A percentile compares a stretch with the other conserved stretches of the same genome.
Conservation (phyloP, 352 stramenopile genomes). For the Phytophthora idaei region DNA sequence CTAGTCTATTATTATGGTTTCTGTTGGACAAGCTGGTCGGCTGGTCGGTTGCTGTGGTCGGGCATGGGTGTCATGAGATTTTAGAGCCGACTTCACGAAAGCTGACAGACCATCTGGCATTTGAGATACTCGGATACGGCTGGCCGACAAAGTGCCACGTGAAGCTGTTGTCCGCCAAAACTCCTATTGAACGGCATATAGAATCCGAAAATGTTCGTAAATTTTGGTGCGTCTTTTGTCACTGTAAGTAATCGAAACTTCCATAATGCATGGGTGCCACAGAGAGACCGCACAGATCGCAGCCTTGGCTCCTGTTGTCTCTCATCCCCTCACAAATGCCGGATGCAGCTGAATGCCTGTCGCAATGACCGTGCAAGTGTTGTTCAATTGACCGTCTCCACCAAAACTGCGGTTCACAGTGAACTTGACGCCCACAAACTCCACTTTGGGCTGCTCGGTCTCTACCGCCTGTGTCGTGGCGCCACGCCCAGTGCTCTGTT, state of each 20-base stretch:
- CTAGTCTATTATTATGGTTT: constrained; percentile 18
- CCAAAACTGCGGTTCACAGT: constrained; percentile 19
- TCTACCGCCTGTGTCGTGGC: constrained; percentile 20
- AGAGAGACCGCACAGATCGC: not conserved
- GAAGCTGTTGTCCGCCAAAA: constrained; percentile 22
- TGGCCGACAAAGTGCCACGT: constrained; percentile 24
- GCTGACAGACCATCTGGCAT: not conserved
- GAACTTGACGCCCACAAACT: not conserved
- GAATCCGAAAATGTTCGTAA: constrained; percentile 22
- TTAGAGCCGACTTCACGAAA: constrained; percentile 3
- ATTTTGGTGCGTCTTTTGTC: constrained; percentile 4
- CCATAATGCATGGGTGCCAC: constrained; percentile 3
- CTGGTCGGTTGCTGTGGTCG: not conserved
- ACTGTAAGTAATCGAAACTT: constrained; percentile 13
- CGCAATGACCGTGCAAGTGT: constrained; percentile 10
- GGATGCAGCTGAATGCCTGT: constrained; percentile 20
- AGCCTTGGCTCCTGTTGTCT: too few species aligned
- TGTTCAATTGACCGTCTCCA: constrained; percentile 32
- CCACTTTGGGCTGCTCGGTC: constrained; percentile 12
- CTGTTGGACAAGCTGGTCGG: constrained; percentile 24
- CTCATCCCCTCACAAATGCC: constrained; percentile 6
- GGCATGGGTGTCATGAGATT: constrained; percentile 7
- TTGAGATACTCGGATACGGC: constrained; percentile 27
- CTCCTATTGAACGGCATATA: constrained; percentile 8
- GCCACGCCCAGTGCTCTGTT: constrained; percentile 17